Evolutionary conservation across 495 filamentous ascomycete genomes (phyloP).

Genomic region (Podospora didyma): DNA sequence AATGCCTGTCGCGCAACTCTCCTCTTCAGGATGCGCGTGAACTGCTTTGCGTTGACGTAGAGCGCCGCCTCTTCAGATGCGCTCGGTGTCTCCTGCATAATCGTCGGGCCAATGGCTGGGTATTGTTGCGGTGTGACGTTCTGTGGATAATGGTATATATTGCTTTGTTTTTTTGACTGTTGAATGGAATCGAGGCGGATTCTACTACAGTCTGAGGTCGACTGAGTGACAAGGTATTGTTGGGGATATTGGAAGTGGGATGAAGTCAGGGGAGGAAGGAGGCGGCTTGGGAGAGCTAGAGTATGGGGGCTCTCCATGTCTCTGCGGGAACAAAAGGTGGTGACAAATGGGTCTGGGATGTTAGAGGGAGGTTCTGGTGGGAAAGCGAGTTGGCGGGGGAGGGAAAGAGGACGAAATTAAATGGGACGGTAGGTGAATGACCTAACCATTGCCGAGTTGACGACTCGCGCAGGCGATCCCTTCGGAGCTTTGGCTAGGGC

Average conservation of each 20-base stretch:
- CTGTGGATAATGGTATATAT: too few relatives aligned
- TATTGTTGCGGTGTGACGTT: too few relatives aligned
- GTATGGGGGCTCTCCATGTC: neutral
- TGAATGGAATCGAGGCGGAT: neutral
- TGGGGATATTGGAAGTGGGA: neutral
- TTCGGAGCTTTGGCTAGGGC: neutral
- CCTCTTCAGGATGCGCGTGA: slow-evolving; percentile 88
- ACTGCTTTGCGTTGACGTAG: slow-evolving; percentile 96
- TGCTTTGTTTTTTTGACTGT: too few relatives aligned
- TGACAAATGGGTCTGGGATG: neutral
- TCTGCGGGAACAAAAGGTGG: neutral
- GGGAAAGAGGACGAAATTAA: neutral
- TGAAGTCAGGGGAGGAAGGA: neutral
- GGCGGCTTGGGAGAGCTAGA: neutral
- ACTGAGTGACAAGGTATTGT: neutral
- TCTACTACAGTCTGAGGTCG: neutral
- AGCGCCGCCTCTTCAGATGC: slow-evolving; percentile 27
- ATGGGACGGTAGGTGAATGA: neutral
- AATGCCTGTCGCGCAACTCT: slow-evolving; percentile 84
- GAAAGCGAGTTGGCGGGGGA: neutral
- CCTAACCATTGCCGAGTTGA: neutral
- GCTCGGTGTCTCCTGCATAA: neutral
- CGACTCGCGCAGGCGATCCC: neutral
- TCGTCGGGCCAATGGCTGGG: too few relatives aligned
- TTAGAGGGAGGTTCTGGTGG: neutral